Percentiles rank a stretch among this genome's conserved stretches.
Conservation (phyloP, 2,329 filamentous ascomycete genomes). For the Pseudocercospora vitis region DNA sequence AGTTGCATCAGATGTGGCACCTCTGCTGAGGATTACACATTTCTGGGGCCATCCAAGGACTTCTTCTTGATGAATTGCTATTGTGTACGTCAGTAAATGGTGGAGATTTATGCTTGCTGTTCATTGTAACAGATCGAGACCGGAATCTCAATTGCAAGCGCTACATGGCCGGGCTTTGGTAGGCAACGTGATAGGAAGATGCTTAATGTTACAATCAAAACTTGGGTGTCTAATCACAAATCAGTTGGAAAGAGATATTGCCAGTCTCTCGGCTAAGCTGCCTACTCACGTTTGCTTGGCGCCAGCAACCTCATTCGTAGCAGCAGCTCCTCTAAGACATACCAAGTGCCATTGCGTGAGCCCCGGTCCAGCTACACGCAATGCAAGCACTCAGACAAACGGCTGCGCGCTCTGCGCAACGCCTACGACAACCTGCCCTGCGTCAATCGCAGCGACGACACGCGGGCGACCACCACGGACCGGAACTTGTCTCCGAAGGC, state of each 20-base stretch:
- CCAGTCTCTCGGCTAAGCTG: slow-evolving; percentile 1
- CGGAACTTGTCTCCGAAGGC: slow-evolving; percentile 34
- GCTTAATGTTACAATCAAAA: neutral
- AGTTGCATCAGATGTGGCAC: too few species aligned
- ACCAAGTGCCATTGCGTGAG: slow-evolving; percentile 3
- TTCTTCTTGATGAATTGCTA: too few species aligned
- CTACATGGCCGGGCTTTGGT: too few species aligned
- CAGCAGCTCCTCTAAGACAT: neutral
- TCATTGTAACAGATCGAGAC: too few species aligned
- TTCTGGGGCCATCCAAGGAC: too few species aligned
- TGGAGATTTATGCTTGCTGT: too few species aligned
- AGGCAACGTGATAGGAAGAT: too few species aligned
- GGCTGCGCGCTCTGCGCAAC: slow-evolving; percentile 44
- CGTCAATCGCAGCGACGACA: slow-evolving; percentile 44
- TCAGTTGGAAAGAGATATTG: neutral
- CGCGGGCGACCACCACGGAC: slow-evolving; percentile 40
- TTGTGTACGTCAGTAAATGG: too few species aligned
- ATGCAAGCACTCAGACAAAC: slow-evolving; percentile 51
- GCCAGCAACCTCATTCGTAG: neutral
- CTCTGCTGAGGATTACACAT: too few species aligned
- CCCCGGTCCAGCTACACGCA: slow-evolving; percentile 18
- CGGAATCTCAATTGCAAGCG: too few species aligned
- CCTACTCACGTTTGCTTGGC: neutral
- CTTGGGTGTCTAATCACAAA: neutral
- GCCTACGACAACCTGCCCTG: slow-evolving; percentile 37